A percentile compares a stretch with the other conserved stretches of the same genome.
Evolutionary conservation across 352 stramenopile genomes (phyloP).

Genomic region (Globisporangium cystogenes): DNA sequence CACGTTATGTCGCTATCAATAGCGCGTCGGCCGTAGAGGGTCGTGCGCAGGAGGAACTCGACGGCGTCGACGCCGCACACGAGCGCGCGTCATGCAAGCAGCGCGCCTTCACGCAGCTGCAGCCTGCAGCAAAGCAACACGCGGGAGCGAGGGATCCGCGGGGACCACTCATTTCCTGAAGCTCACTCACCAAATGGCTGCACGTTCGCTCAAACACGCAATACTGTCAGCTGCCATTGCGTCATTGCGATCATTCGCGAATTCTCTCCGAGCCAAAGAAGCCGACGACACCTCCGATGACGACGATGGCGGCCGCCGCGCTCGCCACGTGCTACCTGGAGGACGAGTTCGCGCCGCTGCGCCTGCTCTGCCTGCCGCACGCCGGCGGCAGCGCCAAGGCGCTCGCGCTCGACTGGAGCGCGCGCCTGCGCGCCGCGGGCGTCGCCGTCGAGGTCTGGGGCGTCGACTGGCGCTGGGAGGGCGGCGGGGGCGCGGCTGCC

Average conservation of each 20-base stretch:
- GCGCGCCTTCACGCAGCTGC: too few relatives aligned
- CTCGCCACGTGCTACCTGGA: slow-evolving; percentile 56
- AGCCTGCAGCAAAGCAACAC: too few relatives aligned
- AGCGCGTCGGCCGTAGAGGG: too few relatives aligned
- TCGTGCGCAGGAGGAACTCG: too few relatives aligned
- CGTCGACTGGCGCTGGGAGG: slow-evolving; percentile 49
- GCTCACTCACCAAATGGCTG: too few relatives aligned
- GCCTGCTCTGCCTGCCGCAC: slow-evolving; percentile 56
- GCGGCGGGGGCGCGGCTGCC: slow-evolving; percentile 8
- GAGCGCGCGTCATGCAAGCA: too few relatives aligned
- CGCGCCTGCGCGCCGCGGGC: slow-evolving; percentile 25
- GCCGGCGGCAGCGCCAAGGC: slow-evolving; percentile 37
- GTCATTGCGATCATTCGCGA: background rate
- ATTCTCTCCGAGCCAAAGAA: background rate
- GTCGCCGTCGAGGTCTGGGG: slow-evolving; percentile 52
- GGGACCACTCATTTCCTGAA: too few relatives aligned
- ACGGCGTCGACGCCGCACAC: too few relatives aligned
- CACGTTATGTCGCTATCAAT: too few relatives aligned
- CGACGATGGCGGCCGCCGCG: slow-evolving; percentile 27
- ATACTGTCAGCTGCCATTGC: too few relatives aligned
- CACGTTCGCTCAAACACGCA: too few relatives aligned
- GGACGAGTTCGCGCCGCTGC: slow-evolving; percentile 51
- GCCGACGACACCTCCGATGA: background rate
- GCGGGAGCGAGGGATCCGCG: too few relatives aligned
- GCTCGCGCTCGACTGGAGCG: slow-evolving; percentile 39